A percentile compares a stretch with the other conserved stretches of the same genome.
Evolutionary conservation across 2,329 filamentous ascomycete species (phyloP).

Genomic region (Nothomitra cinnamomea): DNA sequence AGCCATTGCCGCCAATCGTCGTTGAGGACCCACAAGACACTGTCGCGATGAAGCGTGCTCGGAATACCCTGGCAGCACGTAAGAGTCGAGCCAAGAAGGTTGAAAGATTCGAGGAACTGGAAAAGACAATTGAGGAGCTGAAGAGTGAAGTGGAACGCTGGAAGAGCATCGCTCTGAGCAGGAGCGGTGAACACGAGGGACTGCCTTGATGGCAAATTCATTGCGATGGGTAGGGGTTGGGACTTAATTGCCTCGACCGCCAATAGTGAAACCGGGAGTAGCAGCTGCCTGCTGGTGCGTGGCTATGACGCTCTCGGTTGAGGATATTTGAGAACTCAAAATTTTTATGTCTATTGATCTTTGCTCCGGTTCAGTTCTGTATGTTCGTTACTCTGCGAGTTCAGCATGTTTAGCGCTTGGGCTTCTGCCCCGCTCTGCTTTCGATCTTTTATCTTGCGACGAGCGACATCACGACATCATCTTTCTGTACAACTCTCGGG

Average conservation of each 20-base stretch:
- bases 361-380: constrained; percentile 12
- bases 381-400: constrained; percentile 12
- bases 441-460: constrained; percentile 15
- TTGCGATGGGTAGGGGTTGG: constrained; percentile 5
- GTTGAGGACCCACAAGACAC: constrained; percentile 58
- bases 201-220: background rate
- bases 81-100: constrained; percentile 84
- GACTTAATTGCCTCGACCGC: background rate
- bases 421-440: constrained; percentile 20
- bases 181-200: constrained; percentile 6
- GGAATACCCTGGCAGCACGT: constrained; percentile 83
- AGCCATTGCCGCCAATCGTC: constrained; percentile 62
- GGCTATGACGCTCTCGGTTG: background rate
- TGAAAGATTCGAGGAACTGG: constrained; percentile 54
- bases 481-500: constrained; percentile 6
- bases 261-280: background rate
- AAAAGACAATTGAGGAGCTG: constrained; percentile 54
- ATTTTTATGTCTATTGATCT: constrained; percentile 4
- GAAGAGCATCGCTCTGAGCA: constrained; percentile 19
- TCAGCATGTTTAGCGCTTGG: constrained; percentile 17
- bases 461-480: constrained; percentile 10
- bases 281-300: background rate
- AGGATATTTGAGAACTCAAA: background rate
- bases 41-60: constrained; percentile 77
- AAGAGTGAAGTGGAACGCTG: constrained; percentile 29